These are phyloP conservation scores for Celoporthe dispersa DNA, from an alignment of 2,329 filamentous ascomycete genomes.

Conservation along the genomic window DNA sequence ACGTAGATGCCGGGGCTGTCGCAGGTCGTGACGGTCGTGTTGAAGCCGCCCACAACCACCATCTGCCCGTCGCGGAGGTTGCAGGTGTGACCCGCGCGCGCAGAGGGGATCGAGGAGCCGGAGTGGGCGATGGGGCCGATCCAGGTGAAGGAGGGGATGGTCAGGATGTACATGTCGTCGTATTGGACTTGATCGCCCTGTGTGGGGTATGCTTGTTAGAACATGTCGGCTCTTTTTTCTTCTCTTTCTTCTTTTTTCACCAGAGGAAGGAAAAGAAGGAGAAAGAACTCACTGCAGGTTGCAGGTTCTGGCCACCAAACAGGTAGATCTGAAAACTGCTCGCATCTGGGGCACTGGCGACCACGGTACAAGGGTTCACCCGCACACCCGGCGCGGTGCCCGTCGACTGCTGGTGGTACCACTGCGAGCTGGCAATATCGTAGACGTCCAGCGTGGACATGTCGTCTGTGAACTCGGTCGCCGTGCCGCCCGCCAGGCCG, in stretches of 20 bases:
- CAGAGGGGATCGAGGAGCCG: slow-evolving; percentile 58
- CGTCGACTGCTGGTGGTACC: slow-evolving; percentile 75
- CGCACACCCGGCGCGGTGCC: slow-evolving; percentile 66
- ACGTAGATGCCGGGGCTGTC: slow-evolving; percentile 73
- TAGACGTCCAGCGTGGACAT: slow-evolving; percentile 68
- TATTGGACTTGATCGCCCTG: slow-evolving; percentile 59
- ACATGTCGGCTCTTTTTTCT: too few relatives aligned
- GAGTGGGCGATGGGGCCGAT: slow-evolving; percentile 60
- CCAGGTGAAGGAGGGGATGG: slow-evolving; percentile 75
- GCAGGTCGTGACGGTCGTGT: slow-evolving; percentile 63
- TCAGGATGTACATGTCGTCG: slow-evolving; percentile 76
- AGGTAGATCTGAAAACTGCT: slow-evolving; percentile 79
- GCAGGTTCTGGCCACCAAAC: slow-evolving; percentile 76
- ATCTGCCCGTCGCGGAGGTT: slow-evolving; percentile 73
- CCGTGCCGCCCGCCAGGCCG: slow-evolving; percentile 73
- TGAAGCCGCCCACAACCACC: slow-evolving; percentile 72
- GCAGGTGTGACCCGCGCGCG: slow-evolving; percentile 70
- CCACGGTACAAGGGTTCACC: slow-evolving; percentile 73
- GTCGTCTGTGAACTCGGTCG: slow-evolving; percentile 62
- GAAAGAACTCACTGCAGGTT: slow-evolving; percentile 55
- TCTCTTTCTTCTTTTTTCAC: too few relatives aligned
- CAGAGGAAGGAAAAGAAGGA: too few relatives aligned
- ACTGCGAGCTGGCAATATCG: slow-evolving; percentile 70
- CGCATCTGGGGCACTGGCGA: slow-evolving; percentile 71
- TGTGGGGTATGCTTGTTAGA: slow-evolving; percentile 34